These are phyloP conservation scores for Trichoderma semiorbis DNA, from an alignment of 2,329 filamentous ascomycete species.

Conservation along the genomic window DNA sequence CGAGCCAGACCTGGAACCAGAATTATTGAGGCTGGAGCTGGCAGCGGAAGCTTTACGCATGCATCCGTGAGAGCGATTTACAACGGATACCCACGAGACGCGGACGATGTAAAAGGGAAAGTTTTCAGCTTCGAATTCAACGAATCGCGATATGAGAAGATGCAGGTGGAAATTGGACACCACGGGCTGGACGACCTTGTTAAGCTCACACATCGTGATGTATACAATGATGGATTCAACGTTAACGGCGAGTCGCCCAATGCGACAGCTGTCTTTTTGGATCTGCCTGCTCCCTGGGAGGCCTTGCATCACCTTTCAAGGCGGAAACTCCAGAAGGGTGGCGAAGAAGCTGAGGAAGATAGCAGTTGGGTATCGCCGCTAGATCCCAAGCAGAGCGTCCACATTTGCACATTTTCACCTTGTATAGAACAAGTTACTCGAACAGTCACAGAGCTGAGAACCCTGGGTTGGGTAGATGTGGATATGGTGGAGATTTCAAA, in stretches of 20 bases:
- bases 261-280: constrained; percentile 72
- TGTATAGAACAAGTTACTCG: constrained; percentile 94
- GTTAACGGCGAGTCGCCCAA: constrained; percentile 57
- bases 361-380: constrained; percentile 56
- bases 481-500: constrained; percentile 89
- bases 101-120: constrained; percentile 53
- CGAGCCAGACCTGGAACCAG: constrained; percentile 68
- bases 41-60: constrained; percentile 81
- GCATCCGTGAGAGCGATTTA: constrained; percentile 73
- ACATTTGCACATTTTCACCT: constrained; percentile 92
- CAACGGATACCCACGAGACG: constrained; percentile 59
- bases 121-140: constrained; percentile 85
- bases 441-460: constrained; percentile 76
- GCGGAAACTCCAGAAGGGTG: constrained; percentile 29
- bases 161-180: constrained; percentile 64
- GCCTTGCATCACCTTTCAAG: constrained; percentile 73
- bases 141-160: constrained; percentile 64
- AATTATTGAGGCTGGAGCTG: constrained; percentile 77
- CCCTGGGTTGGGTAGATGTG: constrained; percentile 84
- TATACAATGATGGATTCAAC: constrained; percentile 71
- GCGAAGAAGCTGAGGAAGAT: constrained; percentile 24
- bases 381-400: constrained; percentile 65
- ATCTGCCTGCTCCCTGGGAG: constrained; percentile 77
- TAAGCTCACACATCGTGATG: constrained; percentile 72
- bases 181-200: constrained; percentile 66